Evolutionary conservation across 139 green algal genomes (phyloP), one percentile per base, ranked within the genome.

Genomic region (Nannochloris sp.): DNA sequence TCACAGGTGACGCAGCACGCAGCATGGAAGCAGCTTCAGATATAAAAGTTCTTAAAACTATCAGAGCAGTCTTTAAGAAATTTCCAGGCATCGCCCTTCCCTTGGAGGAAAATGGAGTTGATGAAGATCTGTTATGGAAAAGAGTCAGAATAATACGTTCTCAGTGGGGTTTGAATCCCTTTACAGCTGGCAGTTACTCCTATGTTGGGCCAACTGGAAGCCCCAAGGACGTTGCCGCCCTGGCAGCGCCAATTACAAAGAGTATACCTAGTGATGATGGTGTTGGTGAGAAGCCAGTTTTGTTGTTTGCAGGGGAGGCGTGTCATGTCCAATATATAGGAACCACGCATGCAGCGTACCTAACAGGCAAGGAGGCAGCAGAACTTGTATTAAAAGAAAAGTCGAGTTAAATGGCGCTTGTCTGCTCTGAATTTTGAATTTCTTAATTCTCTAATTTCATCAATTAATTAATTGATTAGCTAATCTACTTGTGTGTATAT

Each of bases 111-210:
- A n/a, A n/a, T n/a, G n/a, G n/a, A n/a, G n/a, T n/a, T n/a, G n/a
- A n/a, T n/a, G n/a, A n/a, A n/a, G n/a, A n/a, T n/a, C n/a, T n/a
- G n/a, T n/a, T n/a, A 24, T 60, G 57, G 66, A 36, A 57, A 30
- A 14, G 25, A 15, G 38, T 59, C 10, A 23, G 6, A 8, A 25
- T 66, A 29, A 7, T 39, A 14, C 61, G 62, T 44, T 68, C 80
- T 1, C 38, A 51, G n/a, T 86, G 80, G 80, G 73, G 54, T 4
- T 27, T 5, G 12, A 74, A 86, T 54, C 65, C 70, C 14, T 77
- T 72, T 42, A 68, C 60, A 56, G 27, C 48, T 2, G 80, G 80
- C 53, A 68, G 38, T 44, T 85, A 86, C 62, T 63, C 29, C 6
- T 86, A 84, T 63, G 46, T 77, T 3, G 25, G 51, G 0, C 44